Base-by-base conservation (phyloP, 2,329 filamentous ascomycete species). In the Aschersonia sp. region DNA sequence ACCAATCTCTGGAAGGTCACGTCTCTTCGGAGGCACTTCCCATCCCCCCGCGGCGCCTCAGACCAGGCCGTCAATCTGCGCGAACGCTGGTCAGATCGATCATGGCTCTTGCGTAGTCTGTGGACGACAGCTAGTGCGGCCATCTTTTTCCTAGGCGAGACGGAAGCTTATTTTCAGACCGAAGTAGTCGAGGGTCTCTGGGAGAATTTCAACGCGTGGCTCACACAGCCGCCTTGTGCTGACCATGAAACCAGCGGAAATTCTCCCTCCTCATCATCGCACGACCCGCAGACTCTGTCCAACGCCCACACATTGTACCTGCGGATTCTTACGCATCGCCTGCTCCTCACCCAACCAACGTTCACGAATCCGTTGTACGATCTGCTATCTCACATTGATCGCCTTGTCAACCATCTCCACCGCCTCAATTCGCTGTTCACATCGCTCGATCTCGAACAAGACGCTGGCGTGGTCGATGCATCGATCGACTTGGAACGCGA, bases 61-160 rank as follows among this genome's bases (percentile, higher is more conserved):
- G 71, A 73, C 14, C 75, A 77, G 51, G 73, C 86, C 12, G 69
- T 68, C 30, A 67, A 76, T 29, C 73, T 85, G 9, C 76, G 87
- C 31, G 67, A 76, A 54, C 76, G 85, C 46, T 77, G 81, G 54
- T 78, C 78, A 30, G 60, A 68, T 12, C 75, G 90, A 14, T 73
- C 76, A 5, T 71, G 73, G 35, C 74, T 77, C 0, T 84, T 94
- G 73, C 79, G 92, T 12, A 83, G 81, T 52, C 77, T 90, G 1
- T 98, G 92, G 92, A 90, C 88, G 0, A 94, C 87, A 0, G 83
- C 85, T 55, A 88, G 85, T 58, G 85, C 88, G 2, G 83, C 87
- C 1, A 78, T 94, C 4, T 96, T 95, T 66, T 85, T 97, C 55
- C 71, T 97, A 4, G 87, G 85, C 0, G 89, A 96, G 60, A 83